Percentiles rank a stretch among this genome's conserved stretches.
Conservation (phyloP, 23 red algal genomes). For the Pyropia haitanensis region DNA sequence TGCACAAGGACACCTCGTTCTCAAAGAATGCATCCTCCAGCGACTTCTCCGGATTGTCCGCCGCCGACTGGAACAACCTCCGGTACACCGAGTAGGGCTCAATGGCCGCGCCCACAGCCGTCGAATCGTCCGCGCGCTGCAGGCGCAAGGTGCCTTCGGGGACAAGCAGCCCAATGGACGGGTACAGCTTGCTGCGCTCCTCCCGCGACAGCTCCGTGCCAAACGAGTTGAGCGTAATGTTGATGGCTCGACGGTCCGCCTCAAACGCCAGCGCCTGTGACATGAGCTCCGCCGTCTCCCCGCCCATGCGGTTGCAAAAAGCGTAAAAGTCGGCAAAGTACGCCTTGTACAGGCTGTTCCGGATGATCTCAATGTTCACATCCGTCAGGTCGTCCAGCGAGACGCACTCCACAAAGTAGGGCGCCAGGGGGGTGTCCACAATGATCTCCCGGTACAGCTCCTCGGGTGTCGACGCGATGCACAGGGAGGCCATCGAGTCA, state of each 20-base stretch:
- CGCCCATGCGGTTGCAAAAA: slow-evolving; percentile 73
- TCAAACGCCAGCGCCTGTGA: slow-evolving; percentile 67
- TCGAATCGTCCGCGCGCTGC: slow-evolving; percentile 73
- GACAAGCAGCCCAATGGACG: slow-evolving; percentile 49
- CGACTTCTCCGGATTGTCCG: slow-evolving; percentile 72
- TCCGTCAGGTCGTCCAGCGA: slow-evolving; percentile 86
- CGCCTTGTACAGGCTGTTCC: slow-evolving; percentile 97
- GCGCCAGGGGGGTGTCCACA: slow-evolving; percentile 93
- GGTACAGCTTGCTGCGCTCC: slow-evolving; percentile 66
- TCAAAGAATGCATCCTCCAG: slow-evolving; percentile 91
- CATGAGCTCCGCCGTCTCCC: slow-evolving; percentile 82
- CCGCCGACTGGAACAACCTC: slow-evolving; percentile 57
- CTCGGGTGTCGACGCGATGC: slow-evolving; percentile 76
- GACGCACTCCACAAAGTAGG: slow-evolving; percentile 99
- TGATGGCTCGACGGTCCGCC: slow-evolving; percentile 86
- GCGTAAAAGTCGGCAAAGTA: slow-evolving; percentile 85
- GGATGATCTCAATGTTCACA: slow-evolving; percentile 97
- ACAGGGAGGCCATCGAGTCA: slow-evolving; percentile 81
- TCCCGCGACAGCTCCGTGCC: slow-evolving; percentile 74
- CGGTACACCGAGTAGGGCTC: slow-evolving; percentile 71
- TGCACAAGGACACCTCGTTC: slow-evolving; percentile 78
- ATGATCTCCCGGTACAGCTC: slow-evolving; percentile 96
- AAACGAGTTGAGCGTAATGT: slow-evolving; percentile 97
- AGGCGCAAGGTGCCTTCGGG: slow-evolving; percentile 68
- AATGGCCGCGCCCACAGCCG: slow-evolving; percentile 65